A percentile compares a stretch with the other conserved stretches of the same genome.
Evolutionary conservation across 345 rosid genomes (phyloP).

Genomic region (Hibiscus trionum): DNA sequence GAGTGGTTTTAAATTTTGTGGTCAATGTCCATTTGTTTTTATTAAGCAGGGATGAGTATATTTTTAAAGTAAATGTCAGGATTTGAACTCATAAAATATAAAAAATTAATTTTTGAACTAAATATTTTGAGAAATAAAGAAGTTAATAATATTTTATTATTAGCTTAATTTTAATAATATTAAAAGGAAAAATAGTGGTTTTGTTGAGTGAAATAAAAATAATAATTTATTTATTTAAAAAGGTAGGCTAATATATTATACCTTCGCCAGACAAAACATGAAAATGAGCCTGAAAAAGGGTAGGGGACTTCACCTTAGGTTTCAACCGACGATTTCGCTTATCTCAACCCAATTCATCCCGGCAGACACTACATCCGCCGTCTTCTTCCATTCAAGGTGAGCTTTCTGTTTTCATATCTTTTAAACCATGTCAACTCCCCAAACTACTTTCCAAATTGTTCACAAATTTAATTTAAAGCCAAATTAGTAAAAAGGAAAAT

Average conservation of each 20-base stretch:
- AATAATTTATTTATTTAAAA: no score
- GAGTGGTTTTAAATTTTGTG: no score
- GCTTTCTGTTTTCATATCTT: not conserved
- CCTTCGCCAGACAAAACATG: not conserved
- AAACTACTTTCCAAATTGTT: not conserved
- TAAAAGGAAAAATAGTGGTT: no score
- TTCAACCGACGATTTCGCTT: conserved; percentile 1
- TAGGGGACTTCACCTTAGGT: not conserved
- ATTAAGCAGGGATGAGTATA: no score
- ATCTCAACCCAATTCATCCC: conserved; percentile 1
- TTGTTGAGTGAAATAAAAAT: no score
- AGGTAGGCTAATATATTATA: not conserved
- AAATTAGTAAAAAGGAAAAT: not conserved
- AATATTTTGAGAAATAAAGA: no score
- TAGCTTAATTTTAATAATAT: no score
- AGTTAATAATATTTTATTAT: no score
- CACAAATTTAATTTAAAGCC: not conserved
- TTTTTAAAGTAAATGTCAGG: no score
- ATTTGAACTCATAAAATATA: no score
- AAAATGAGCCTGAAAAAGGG: conserved; percentile 3
- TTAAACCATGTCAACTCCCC: not conserved
- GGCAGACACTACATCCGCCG: conserved; percentile 2
- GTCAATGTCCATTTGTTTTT: no score
- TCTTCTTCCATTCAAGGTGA: not conserved
- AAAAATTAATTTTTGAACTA: no score